These are phyloP conservation scores for Peronospora belbahrii DNA, from an alignment of 352 stramenopile species.

Conservation along the genomic window DNA sequence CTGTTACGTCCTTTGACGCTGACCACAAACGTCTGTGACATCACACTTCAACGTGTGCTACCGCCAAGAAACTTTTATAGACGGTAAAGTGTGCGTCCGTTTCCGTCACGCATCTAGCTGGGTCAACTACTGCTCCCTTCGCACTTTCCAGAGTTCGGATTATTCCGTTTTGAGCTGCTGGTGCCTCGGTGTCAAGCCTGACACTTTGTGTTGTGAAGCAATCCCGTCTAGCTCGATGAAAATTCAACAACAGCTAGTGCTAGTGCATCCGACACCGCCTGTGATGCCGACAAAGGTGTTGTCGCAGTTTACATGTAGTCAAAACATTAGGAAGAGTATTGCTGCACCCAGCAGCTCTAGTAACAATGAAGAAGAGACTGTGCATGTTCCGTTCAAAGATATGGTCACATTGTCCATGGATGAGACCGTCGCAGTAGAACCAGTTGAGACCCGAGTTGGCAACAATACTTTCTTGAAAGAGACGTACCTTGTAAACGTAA, in stretches of 20 bases:
- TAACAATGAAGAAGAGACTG: constrained; percentile 12
- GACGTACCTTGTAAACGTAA: constrained; percentile 4
- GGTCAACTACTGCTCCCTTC: neutral
- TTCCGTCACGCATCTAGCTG: constrained; percentile 21
- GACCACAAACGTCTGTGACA: constrained; percentile 13
- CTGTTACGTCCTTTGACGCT: neutral
- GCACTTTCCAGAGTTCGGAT: constrained; percentile 17
- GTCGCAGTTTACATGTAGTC: constrained; percentile 6
- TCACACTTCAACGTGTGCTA: constrained; percentile 11
- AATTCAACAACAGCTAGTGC: constrained; percentile 40
- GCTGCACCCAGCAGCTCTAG: constrained; percentile 4
- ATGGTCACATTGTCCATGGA: constrained; percentile 9
- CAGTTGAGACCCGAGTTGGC: constrained; percentile 2
- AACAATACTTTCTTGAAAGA: constrained; percentile 20
- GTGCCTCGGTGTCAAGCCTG: constrained; percentile 44
- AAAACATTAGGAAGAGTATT: constrained; percentile 1
- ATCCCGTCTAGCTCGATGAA: constrained; percentile 28
- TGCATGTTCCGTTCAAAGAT: constrained; percentile 4
- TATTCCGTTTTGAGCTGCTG: too few species aligned
- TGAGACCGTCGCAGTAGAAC: constrained; percentile 1
- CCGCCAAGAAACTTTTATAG: constrained; percentile 4
- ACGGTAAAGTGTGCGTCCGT: constrained; percentile 32
- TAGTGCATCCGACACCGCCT: constrained; percentile 31
- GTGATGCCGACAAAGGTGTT: constrained; percentile 7
- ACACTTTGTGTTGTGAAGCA: constrained; percentile 36